phyloP scores from a whole-genome alignment of 2,329 filamentous ascomycete genomes.

The Pestalotiopsis sp. region DNA sequence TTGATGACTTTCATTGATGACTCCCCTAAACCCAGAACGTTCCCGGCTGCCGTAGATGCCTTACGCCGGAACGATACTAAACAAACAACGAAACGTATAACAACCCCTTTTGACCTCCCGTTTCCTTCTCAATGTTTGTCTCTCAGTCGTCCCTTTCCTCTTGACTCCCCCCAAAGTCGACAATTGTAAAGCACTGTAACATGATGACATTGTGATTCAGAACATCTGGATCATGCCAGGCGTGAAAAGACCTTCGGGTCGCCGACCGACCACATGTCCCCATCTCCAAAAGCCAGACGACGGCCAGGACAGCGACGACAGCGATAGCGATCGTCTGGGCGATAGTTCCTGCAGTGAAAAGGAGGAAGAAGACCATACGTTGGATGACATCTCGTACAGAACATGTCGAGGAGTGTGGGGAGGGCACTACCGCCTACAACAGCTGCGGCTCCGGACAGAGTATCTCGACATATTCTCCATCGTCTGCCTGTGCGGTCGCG shows the following conservation, averaged over 20 bases:
- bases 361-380: neutral
- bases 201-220: neutral
- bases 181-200: neutral
- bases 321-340: neutral
- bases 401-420: neutral
- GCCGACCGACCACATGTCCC: neutral
- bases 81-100: neutral
- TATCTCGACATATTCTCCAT: constrained; percentile 16
- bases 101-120: neutral
- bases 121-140: neutral
- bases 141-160: neutral
- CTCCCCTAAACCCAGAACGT: no score
- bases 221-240: neutral
- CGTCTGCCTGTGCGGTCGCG: constrained; percentile 7
- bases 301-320: neutral
- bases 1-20: no score
- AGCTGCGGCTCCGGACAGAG: constrained; percentile 14
- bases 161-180: neutral
- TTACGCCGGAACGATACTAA: neutral
- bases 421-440: constrained; percentile 12
- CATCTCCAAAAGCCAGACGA: neutral
- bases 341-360: neutral
- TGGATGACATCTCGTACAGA: neutral
- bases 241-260: neutral
- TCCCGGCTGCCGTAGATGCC: neutral